These are phyloP conservation scores for Malus hybrid DNA, from an alignment of 331 rosid genomes.

Conservation along the genomic window DNA sequence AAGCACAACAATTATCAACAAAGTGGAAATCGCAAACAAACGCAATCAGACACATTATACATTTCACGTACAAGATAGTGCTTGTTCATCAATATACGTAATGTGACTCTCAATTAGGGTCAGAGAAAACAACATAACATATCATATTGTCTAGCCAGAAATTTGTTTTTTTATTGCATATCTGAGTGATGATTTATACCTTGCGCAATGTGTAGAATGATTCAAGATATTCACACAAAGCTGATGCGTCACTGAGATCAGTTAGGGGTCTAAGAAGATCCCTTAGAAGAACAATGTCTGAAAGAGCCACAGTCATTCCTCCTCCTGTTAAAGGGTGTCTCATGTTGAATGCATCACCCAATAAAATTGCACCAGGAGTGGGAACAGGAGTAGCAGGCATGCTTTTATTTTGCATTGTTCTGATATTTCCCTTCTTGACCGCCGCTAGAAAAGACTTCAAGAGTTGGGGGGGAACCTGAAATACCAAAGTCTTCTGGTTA, in stretches of 20 bases:
- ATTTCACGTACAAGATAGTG: not conserved
- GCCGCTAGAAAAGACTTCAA: constrained; percentile 46
- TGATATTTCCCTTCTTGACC: constrained; percentile 61
- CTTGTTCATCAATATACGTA: not conserved
- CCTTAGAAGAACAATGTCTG: constrained; percentile 59
- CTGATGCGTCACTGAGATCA: constrained; percentile 45
- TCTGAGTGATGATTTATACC: constrained; percentile 12
- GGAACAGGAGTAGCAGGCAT: constrained; percentile 75
- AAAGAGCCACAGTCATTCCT: constrained; percentile 80
- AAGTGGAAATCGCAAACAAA: not conserved
- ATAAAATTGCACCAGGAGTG: constrained; percentile 67
- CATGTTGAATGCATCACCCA: constrained; percentile 92
- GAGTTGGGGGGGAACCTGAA: constrained; percentile 64
- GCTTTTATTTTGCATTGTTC: constrained; percentile 69
- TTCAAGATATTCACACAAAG: constrained; percentile 67
- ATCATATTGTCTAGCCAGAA: not conserved
- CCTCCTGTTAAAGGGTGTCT: constrained; percentile 87
- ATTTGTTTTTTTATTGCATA: no score
- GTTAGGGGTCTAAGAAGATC: constrained; percentile 57
- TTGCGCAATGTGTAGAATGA: constrained; percentile 68
- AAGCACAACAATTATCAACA: not conserved
- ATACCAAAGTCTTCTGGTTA: not conserved
- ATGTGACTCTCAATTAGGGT: not conserved
- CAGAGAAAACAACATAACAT: not conserved
- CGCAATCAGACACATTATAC: not conserved